Conservation (phyloP, 176 grass and related monocot species). For the Neostapfia colusana region DNA sequence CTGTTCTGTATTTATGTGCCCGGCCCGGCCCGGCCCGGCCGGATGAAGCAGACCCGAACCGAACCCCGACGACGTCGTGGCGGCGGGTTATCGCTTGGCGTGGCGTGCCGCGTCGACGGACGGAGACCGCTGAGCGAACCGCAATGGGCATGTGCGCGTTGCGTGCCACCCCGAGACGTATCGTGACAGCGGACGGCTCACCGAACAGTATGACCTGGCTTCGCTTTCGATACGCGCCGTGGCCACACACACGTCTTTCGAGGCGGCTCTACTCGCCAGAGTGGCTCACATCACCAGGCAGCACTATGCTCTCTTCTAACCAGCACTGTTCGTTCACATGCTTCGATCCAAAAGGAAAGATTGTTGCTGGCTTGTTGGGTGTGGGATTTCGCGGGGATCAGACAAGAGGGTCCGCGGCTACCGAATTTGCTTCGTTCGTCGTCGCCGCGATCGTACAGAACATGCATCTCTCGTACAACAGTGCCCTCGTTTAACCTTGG, state of each 20-base stretch:
- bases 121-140: conserved; percentile 7
- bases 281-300: background rate
- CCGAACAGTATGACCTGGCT: background rate
- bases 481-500: background rate
- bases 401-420: background rate
- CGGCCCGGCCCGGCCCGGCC: no score
- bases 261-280: background rate
- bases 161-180: background rate
- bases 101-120: conserved; percentile 5
- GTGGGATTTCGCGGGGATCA: background rate
- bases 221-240: background rate
- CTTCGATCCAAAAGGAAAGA: background rate
- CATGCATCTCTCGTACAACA: background rate
- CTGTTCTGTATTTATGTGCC: background rate
- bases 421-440: background rate
- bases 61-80: background rate
- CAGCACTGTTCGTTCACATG: background rate
- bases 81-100: background rate
- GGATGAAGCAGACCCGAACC: background rate
- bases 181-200: conserved; percentile 6
- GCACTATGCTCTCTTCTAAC: background rate
- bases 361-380: background rate
- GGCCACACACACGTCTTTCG: conserved; percentile 3
- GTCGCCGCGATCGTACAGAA: background rate
- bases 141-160: background rate